These are phyloP conservation scores for Aureobasidium sp. DNA, from an alignment of 2,329 filamentous ascomycete genomes.

Conservation along the genomic window DNA sequence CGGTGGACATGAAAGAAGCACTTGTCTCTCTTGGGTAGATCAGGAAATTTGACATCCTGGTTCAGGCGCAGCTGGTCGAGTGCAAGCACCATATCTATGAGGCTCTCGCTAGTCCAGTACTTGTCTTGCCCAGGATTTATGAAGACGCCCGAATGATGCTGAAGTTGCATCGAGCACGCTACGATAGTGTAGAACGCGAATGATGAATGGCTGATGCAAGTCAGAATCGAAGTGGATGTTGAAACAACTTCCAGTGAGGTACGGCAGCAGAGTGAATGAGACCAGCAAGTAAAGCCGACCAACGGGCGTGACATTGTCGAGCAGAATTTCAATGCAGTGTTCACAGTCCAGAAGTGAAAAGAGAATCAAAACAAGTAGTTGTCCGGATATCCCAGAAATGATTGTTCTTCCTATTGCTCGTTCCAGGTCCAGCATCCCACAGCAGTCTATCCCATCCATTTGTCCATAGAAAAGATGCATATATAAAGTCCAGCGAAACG, in stretches of 20 bases:
- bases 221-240: no score
- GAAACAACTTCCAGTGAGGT: no score
- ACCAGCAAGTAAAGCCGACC: no score
- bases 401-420: background rate
- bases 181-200: no score
- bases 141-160: no score
- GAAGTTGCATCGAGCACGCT: no score
- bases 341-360: no score
- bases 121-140: no score
- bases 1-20: background rate
- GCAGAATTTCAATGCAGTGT: no score
- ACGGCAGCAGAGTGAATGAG: no score
- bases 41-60: background rate
- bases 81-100: background rate
- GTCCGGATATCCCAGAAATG: background rate
- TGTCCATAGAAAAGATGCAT: background rate
- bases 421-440: background rate
- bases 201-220: no score
- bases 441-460: constrained; percentile 8
- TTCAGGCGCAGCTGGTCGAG: background rate
- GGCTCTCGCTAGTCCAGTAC: background rate
- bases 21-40: background rate
- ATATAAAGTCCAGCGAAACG: background rate
- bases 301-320: no score
- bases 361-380: background rate